These are phyloP conservation scores for Thuja plicata DNA, from an alignment of 83 land plant species.

Conservation along the genomic window DNA sequence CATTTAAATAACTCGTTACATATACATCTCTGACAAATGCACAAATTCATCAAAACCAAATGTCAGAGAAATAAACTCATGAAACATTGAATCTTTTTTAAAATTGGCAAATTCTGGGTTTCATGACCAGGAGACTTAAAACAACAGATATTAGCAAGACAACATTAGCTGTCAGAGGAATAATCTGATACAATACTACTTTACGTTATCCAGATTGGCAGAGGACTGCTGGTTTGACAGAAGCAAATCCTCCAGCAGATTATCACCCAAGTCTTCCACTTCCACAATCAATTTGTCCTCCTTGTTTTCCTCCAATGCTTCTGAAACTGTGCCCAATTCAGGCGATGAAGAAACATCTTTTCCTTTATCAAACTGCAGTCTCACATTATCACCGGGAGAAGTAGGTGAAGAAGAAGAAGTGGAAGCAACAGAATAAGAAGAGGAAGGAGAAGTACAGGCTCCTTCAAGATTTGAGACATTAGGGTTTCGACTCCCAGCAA, in stretches of 20 bases:
- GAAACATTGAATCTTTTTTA: no score
- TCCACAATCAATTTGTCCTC: not conserved
- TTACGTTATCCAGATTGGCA: no score
- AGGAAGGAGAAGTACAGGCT: not conserved
- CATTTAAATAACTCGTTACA: no score
- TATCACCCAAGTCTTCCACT: not conserved
- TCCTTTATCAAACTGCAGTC: not conserved
- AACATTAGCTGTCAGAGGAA: no score
- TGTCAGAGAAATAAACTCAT: no score
- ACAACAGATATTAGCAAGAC: no score
- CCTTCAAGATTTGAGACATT: not conserved
- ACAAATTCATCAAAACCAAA: no score
- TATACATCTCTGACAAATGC: no score
- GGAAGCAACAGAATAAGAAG: not conserved
- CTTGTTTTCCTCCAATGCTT: not conserved
- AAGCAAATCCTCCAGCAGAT: not conserved
- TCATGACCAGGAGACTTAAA: no score
- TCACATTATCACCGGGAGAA: not conserved
- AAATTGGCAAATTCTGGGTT: no score
- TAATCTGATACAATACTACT: no score
- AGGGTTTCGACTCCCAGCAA: not conserved
- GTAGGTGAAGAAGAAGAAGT: not conserved
- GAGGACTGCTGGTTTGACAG: not conserved
- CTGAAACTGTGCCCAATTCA: not conserved
- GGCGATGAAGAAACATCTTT: not conserved